These are phyloP conservation scores for Pseudocercospora ulei DNA, from an alignment of 2,329 filamentous ascomycete genomes.

Conservation along the genomic window DNA sequence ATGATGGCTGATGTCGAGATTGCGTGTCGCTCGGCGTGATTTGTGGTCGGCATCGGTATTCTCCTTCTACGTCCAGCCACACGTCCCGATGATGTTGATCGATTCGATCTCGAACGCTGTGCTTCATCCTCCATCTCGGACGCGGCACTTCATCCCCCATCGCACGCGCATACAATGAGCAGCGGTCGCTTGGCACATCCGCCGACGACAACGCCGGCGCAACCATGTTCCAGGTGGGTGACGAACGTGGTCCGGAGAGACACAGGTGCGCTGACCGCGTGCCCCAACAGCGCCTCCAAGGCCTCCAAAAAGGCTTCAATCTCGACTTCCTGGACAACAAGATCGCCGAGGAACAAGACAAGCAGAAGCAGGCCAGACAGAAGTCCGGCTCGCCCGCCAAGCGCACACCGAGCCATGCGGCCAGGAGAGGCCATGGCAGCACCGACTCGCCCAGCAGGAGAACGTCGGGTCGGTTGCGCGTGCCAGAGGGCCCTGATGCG, in stretches of 20 bases:
- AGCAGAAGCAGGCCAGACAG: conserved; percentile 46
- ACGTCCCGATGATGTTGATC: conserved; percentile 6
- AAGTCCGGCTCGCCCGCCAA: conserved; percentile 29
- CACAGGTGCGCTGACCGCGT: not conserved
- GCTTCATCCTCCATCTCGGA: not conserved
- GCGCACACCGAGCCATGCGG: conserved; percentile 36
- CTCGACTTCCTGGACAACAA: conserved; percentile 40
- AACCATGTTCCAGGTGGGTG: conserved; percentile 23
- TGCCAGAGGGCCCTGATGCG: conserved; percentile 20
- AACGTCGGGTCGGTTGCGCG: conserved; percentile 23
- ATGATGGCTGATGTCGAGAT: conserved; percentile 4
- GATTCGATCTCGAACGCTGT: not conserved
- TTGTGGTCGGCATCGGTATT: conserved; percentile 5
- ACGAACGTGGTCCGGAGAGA: conserved; percentile 1
- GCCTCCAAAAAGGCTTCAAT: conserved; percentile 33
- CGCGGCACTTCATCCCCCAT: not conserved
- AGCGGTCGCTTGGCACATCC: conserved; percentile 8
- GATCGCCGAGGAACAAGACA: conserved; percentile 88
- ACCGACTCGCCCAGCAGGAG: conserved; percentile 29
- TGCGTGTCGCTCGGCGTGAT: conserved; percentile 2
- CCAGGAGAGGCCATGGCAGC: conserved; percentile 39
- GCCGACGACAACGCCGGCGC: conserved; percentile 21
- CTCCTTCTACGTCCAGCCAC: conserved; percentile 5
- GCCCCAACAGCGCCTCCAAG: conserved; percentile 18
- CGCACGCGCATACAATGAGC: conserved; percentile 17